Evolutionary conservation across 192 early-diverging fungal species (phyloP).

Genomic region (Coemansia sp.): DNA sequence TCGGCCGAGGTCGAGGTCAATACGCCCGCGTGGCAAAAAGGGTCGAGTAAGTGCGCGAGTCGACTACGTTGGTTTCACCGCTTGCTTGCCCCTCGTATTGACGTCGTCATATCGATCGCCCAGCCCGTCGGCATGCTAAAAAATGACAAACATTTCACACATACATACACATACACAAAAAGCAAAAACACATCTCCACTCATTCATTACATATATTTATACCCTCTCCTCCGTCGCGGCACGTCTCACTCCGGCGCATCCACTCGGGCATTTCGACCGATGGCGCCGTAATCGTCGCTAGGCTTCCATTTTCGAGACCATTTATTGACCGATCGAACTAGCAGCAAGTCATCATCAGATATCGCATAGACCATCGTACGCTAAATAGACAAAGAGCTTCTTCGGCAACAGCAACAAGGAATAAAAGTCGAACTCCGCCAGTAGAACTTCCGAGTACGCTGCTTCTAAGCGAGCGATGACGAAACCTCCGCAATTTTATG

Average conservation of each 20-base stretch:
- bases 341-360: neutral
- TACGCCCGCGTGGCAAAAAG: neutral
- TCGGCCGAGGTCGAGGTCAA: neutral
- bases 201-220: neutral
- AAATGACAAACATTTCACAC: neutral
- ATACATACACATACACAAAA: neutral
- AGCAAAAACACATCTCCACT: neutral
- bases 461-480: neutral
- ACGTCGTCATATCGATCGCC: neutral
- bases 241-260: neutral
- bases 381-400: neutral
- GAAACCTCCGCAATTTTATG: neutral
- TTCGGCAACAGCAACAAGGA: neutral
- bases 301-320: neutral
- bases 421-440: neutral
- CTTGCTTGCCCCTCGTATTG: neutral
- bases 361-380: neutral
- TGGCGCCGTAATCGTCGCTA: neutral
- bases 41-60: neutral
- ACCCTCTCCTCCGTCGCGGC: neutral
- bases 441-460: neutral
- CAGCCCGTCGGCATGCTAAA: neutral
- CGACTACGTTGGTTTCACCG: neutral
- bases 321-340: neutral
- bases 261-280: neutral